phyloP scores from a whole-genome alignment of 148 eudicot genomes.

The Vaccinium darrowii region DNA sequence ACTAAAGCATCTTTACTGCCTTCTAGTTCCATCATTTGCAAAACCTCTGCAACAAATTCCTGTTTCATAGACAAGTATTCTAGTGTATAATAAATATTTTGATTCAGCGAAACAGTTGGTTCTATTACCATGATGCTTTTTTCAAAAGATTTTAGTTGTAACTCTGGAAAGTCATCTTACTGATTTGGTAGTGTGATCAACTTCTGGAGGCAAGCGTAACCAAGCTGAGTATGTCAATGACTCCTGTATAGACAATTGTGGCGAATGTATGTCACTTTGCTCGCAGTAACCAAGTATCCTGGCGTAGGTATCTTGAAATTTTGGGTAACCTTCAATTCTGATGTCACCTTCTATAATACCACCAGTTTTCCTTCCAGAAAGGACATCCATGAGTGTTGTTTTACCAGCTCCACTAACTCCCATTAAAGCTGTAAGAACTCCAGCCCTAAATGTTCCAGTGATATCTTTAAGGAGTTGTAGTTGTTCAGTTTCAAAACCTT shows the following conservation, averaged over 20 bases:
- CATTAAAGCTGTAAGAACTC: conserved; percentile 42
- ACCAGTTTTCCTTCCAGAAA: conserved; percentile 35
- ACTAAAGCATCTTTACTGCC: conserved; percentile 43
- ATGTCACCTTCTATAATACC: conserved; percentile 35
- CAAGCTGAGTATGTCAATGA: conserved; percentile 34
- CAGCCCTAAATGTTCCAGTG: conserved; percentile 32
- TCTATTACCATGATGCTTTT: neutral
- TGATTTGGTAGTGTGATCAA: conserved; percentile 17
- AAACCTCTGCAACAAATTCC: conserved; percentile 54
- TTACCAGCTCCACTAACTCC: conserved; percentile 45
- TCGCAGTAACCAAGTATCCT: conserved; percentile 42
- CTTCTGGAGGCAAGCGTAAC: conserved; percentile 25
- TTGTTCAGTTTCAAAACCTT: conserved; percentile 12
- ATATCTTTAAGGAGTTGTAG: conserved; percentile 31
- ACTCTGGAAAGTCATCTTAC: neutral
- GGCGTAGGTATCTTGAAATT: conserved; percentile 33
- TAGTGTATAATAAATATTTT: neutral
- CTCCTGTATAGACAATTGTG: conserved; percentile 30
- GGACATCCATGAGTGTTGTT: conserved; percentile 41
- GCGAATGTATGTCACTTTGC: conserved; percentile 37
- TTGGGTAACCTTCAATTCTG: conserved; percentile 32
- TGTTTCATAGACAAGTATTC: conserved; percentile 16
- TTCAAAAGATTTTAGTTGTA: neutral
- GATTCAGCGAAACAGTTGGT: neutral
- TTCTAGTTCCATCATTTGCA: conserved; percentile 47